Base-by-base conservation (phyloP, 805 yeast genomes). In the Candida germanica region DNA sequence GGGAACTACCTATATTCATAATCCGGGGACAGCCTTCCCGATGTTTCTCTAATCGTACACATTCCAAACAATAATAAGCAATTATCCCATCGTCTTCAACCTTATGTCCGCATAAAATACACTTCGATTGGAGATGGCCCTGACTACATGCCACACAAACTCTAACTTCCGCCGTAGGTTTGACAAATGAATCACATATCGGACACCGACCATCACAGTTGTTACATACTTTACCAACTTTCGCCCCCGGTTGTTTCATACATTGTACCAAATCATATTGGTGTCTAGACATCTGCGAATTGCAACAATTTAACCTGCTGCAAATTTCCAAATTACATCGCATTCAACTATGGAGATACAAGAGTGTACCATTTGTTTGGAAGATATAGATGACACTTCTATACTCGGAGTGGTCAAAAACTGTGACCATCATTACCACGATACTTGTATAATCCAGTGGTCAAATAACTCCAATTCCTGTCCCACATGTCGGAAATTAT, bases 141-240 rank as follows among this genome's bases (percentile, higher is more conserved):
- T 79, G 79, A 0, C 95, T 73, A 54, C 98, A 89, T 43, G 82
- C 91, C 40, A 83, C 89, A 57, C 98, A 89, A 14, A 87, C 72
- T 39, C 83, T 68, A 1, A 79, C 96, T 39, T 67, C 58, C 12
- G 74, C 68, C 6, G 75, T 72, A 0, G 93, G 87, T 43, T 80
- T 77, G 5, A 87, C 95, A 47, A 72, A 75, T 1, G 95, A 83
- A 53, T 88, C 97, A 58, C 98, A 89, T 3, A 79, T 69, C 3
- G 96, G 96, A 51, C 98, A 89, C 46, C 79, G 73, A 1, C 96
- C 97, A 54, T 89, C 96, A 56, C 98, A 89, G 55, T 75, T 84
- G 21, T 77, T 79, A 51, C 98, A 89, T 3, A 89, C 66, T 33
- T 70, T 63, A 1, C 95, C 98, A 3, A 75, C 56, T 12, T 65